Evolutionary conservation across 1,284 basidiomycete genomes (phyloP), one percentile per base, ranked within the genome.

Genomic region (Blastosporella zonata): DNA sequence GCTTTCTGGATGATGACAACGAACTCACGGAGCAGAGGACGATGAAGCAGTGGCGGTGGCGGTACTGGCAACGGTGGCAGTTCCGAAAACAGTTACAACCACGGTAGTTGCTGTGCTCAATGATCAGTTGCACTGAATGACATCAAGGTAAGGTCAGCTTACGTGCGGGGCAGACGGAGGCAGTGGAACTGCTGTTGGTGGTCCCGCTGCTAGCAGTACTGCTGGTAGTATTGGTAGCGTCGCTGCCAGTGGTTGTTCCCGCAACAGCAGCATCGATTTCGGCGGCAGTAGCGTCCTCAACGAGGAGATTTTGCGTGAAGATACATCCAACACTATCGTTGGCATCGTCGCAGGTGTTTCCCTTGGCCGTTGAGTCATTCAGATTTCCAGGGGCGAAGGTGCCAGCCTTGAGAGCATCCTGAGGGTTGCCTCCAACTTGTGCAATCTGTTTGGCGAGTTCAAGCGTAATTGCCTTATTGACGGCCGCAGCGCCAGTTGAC

Each of bases 391-490:
- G 79, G 3, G 76, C 75, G 62, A 86, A 86, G 8, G 82, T 85
- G 36, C 82, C 82, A 3, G 82, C 67, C 60, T 81, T 71, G 54
- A 86, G 64, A 10, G 84, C 83, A 50, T 77, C 71, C 44, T 68
- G 71, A 21, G 84, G 80, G 63, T 86, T 64, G 12, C 82, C 84
- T 49, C 84, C 84, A 15, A 86, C 67, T n/a, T 71, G 58, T 6
- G 76, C 73, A 51, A 84, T 84, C 61, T 84, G 81, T 63, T 74
- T 72, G 20, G 81, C 82, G 41, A 84, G 75, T 54, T 74, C 76
- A 45, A 84, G 74, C 6, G 65, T 67, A 51, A 84, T 78, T 10
- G 73, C 78, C 64, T 86, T 86, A 74, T 86, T 86, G 20, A 71
- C 67, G 1, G 75, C 72, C 12, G 78, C 77, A 7, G 83, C 83